Base-by-base conservation (phyloP, 352 stramenopile genomes). In the Plasmopara muralis region DNA sequence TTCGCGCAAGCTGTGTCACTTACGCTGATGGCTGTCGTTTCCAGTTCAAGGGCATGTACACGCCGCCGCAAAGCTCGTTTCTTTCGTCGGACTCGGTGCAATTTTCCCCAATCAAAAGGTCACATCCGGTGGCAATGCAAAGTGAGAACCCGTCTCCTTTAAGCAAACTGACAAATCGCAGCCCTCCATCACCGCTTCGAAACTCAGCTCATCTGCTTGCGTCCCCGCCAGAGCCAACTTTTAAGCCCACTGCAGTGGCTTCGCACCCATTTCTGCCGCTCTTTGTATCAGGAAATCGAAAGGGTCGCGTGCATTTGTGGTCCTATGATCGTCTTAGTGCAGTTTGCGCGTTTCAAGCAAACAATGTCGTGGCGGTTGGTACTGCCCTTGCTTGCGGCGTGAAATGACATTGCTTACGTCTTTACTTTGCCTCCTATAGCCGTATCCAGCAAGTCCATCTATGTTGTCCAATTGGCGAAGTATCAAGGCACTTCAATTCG, bases 31-130 rank as follows among this genome's bases (percentile, higher is more conserved):
- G 74, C 20, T 72, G 57, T 56, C 85, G 82, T 46, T 87, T 88
- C 44, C 77, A 89, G 64, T 90, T 89, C 54, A 89, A 89, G 51
- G 80, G 79, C 5, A 87, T 85, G 64, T 89, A 84, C 30, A 77
- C 74, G 5, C 58, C 69, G 9, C 79, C 82, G 10, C 72, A 85
- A 35, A 55, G 61, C 0, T 55, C 61, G 2, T 72, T 77, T 50
- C 71, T 77, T 41, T 57, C 57, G 37, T 49, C 62, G 7, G 63
- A 80, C 6, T 45, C 46, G 5, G 47, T 50, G 4, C 39, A 57
- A 18, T 33, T 56, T 13, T 66, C 60, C 2, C 56, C 70, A 15
- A 40, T 63, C 30, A 73, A 70, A 5, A 66, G 45, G 45, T 57
- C 55, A 6, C 37, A 44, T n/a, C 25, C 47, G 14, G 51, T 68